Evolutionary conservation across 768 basidiomycete genomes (phyloP).

Genomic region (Mycena amicta): DNA sequence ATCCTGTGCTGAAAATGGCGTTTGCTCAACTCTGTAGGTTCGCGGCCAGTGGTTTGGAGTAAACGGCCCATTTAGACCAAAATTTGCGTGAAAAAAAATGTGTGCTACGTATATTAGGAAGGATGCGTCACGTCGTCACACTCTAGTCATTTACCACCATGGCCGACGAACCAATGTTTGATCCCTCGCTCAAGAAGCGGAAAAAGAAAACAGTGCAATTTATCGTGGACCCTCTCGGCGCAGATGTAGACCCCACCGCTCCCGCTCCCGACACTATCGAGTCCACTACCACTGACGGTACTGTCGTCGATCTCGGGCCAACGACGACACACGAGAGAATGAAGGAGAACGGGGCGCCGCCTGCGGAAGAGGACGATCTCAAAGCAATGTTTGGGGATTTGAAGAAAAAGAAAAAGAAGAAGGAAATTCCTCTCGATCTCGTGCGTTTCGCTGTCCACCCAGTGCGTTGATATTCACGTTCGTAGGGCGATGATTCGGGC

Average conservation of each 20-base stretch:
- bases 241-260: conserved; percentile 80
- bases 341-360: conserved; percentile 52
- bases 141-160: conserved; percentile 17
- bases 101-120: no score
- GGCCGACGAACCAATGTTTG: conserved; percentile 77
- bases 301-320: conserved; percentile 76
- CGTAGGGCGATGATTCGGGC: conserved; percentile 67
- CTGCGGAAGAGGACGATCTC: conserved; percentile 69
- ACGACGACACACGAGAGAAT: conserved; percentile 77
- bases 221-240: conserved; percentile 80
- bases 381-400: conserved; percentile 86
- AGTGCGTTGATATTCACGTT: conserved; percentile 4
- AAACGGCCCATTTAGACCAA: conserved; percentile 42
- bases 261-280: conserved; percentile 78
- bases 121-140: no score
- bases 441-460: conserved; percentile 45
- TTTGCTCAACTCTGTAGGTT: no score
- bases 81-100: no score
- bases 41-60: conserved; percentile 53
- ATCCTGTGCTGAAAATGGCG: no score
- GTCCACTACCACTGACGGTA: conserved; percentile 66
- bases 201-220: conserved; percentile 90
- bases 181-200: conserved; percentile 82
- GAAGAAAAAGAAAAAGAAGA: conserved; percentile 94
- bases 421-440: conserved; percentile 83